phyloP scores from a whole-genome alignment of 257 asterid species.

The Paraleonurus japonicus region DNA sequence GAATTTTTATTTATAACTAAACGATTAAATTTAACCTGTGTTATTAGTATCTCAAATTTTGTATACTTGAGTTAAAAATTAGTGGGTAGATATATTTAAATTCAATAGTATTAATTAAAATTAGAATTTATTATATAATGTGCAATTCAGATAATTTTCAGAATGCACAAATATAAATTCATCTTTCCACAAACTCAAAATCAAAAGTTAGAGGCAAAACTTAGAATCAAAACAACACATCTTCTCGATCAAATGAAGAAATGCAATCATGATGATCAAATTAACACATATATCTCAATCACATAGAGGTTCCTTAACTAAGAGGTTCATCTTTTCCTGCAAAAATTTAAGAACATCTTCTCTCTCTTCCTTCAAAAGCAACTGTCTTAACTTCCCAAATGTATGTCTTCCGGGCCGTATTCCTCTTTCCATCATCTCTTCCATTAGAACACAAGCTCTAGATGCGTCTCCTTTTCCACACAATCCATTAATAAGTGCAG shows the following conservation, averaged over 20 bases:
- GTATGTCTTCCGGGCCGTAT: constrained; percentile 77
- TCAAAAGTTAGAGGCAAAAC: neutral
- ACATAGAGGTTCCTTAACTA: constrained; percentile 80
- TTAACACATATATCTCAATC: constrained; percentile 42
- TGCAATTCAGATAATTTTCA: no score
- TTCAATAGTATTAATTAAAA: neutral
- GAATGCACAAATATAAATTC: neutral
- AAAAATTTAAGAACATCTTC: constrained; percentile 72
- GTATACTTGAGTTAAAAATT: neutral
- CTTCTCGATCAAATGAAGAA: neutral
- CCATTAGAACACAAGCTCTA: constrained; percentile 69
- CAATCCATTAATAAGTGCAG: constrained; percentile 65
- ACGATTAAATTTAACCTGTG: no score
- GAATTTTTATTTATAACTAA: no score
- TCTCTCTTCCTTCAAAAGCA: constrained; percentile 81
- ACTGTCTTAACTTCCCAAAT: constrained; percentile 60
- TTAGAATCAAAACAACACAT: neutral
- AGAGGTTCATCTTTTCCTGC: constrained; percentile 68
- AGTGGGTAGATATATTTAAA: neutral
- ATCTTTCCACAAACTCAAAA: neutral
- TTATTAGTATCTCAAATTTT: no score
- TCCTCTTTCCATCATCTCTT: constrained; percentile 90
- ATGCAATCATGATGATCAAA: neutral
- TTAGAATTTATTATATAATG: no score
- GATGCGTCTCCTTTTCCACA: constrained; percentile 56